Conservation (phyloP, 768 basidiomycete species). For the Butyriboletus loyo region DNA sequence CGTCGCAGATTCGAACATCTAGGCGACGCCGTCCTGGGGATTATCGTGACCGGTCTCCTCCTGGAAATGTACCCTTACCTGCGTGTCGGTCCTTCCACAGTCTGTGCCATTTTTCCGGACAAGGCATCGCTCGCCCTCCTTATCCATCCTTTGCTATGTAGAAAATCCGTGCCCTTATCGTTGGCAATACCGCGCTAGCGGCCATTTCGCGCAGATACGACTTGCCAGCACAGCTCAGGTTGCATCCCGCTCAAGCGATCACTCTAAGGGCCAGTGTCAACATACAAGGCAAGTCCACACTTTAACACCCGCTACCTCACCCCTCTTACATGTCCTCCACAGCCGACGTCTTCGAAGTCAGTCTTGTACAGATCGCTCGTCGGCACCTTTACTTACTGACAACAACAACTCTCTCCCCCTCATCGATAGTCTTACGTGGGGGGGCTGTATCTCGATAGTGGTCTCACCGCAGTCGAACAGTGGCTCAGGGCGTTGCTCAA, state of each 20-base stretch:
- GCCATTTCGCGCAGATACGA: slow-evolving; percentile 65
- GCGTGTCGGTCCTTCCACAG: slow-evolving; percentile 76
- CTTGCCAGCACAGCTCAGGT: slow-evolving; percentile 56
- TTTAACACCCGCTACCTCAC: slow-evolving; percentile 1
- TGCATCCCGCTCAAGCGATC: slow-evolving; percentile 73
- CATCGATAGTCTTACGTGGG: slow-evolving; percentile 66
- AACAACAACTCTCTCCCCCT: neutral
- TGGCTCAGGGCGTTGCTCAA: slow-evolving; percentile 66
- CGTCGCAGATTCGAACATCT: slow-evolving; percentile 64
- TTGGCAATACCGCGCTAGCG: slow-evolving; percentile 71
- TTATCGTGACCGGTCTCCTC: slow-evolving; percentile 65
- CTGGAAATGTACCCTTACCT: slow-evolving; percentile 63
- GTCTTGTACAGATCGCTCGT: slow-evolving; percentile 5
- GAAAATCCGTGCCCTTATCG: slow-evolving; percentile 78
- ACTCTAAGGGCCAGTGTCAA: slow-evolving; percentile 64
- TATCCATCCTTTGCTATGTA: slow-evolving; percentile 23
- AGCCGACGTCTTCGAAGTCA: slow-evolving; percentile 82
- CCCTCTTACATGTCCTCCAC: slow-evolving; percentile 1
- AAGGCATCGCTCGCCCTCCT: too few species aligned
- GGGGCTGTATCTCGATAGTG: slow-evolving; percentile 72
- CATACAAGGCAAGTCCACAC: slow-evolving; percentile 57
- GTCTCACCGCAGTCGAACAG: slow-evolving; percentile 47
- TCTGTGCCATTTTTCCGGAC: neutral
- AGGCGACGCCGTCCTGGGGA: slow-evolving; percentile 69
- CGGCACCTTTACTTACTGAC: slow-evolving; percentile 3